These are phyloP conservation scores for Scutellaria baicalensis DNA, from an alignment of 257 asterid species.

Conservation along the genomic window DNA sequence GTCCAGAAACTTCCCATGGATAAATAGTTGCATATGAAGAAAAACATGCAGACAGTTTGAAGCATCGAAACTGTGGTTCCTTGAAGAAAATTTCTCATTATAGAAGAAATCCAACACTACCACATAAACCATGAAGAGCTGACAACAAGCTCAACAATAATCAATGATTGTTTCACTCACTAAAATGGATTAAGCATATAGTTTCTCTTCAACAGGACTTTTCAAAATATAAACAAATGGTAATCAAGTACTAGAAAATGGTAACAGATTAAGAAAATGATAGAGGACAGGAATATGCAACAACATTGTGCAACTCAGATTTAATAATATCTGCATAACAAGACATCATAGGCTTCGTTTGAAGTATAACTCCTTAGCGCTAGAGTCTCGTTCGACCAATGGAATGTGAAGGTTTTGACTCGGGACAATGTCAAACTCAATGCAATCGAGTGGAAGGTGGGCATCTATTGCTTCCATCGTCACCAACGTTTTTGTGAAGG, in stretches of 20 bases:
- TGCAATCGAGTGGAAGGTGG: conserved; percentile 40
- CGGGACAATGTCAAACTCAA: conserved; percentile 68
- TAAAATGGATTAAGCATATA: background rate
- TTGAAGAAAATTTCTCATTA: too few relatives aligned
- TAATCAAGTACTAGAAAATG: background rate
- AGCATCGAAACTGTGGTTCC: too few relatives aligned
- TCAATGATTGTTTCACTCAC: background rate
- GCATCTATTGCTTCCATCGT: conserved; percentile 57
- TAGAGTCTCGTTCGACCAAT: too few relatives aligned
- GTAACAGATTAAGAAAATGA: background rate
- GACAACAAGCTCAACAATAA: too few relatives aligned
- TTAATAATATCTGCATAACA: background rate
- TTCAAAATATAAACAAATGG: background rate
- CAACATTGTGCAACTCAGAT: background rate
- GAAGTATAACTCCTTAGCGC: conserved; percentile 61
- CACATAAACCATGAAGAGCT: too few relatives aligned
- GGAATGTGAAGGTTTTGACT: too few relatives aligned
- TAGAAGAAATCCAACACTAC: too few relatives aligned
- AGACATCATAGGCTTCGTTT: background rate
- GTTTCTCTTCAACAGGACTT: background rate
- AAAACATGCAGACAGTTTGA: too few relatives aligned
- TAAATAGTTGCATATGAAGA: too few relatives aligned
- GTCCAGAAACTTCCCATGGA: too few relatives aligned
- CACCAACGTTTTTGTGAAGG: conserved; percentile 14
- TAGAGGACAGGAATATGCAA: background rate